These are phyloP conservation scores for Arthromyces matolae DNA, from an alignment of 768 basidiomycete genomes.

Conservation along the genomic window DNA sequence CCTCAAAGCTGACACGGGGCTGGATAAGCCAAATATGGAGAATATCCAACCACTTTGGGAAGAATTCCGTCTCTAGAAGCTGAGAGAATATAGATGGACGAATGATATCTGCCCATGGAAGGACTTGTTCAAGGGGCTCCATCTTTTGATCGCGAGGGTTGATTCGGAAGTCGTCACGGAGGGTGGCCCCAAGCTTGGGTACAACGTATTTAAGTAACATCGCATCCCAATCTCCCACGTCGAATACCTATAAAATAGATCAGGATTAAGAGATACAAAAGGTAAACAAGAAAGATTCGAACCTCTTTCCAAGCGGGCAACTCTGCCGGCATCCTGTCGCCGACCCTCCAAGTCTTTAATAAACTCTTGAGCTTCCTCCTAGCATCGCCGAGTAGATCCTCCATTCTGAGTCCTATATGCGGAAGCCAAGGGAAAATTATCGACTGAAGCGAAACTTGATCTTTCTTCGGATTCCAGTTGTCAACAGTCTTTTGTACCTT, in stretches of 20 bases:
- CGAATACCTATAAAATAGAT: slow-evolving; percentile 61
- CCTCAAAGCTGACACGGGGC: slow-evolving; percentile 81
- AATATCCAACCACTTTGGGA: slow-evolving; percentile 94
- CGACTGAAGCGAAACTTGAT: slow-evolving; percentile 59
- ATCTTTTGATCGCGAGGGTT: slow-evolving; percentile 92
- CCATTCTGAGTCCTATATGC: slow-evolving; percentile 76
- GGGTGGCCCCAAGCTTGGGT: slow-evolving; percentile 79
- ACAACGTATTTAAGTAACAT: slow-evolving; percentile 88
- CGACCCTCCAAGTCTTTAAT: slow-evolving; percentile 69
- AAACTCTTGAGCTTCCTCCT: slow-evolving; percentile 80
- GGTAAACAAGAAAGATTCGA: slow-evolving; percentile 18
- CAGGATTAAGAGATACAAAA: background rate
- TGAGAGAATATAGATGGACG: slow-evolving; percentile 77
- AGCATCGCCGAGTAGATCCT: slow-evolving; percentile 83
- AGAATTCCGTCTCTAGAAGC: slow-evolving; percentile 87
- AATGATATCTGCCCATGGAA: slow-evolving; percentile 74
- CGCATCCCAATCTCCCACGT: slow-evolving; percentile 81
- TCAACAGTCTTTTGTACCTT: slow-evolving; percentile 83
- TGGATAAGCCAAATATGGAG: slow-evolving; percentile 93
- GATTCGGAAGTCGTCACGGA: slow-evolving; percentile 84
- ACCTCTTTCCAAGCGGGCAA: slow-evolving; percentile 81
- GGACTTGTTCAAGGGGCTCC: slow-evolving; percentile 69
- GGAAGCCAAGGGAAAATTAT: slow-evolving; percentile 97
- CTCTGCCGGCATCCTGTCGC: slow-evolving; percentile 74
- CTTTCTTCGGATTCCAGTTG: slow-evolving; percentile 73